phyloP scores from a whole-genome alignment of 768 basidiomycete species.

The Collybia nuda region DNA sequence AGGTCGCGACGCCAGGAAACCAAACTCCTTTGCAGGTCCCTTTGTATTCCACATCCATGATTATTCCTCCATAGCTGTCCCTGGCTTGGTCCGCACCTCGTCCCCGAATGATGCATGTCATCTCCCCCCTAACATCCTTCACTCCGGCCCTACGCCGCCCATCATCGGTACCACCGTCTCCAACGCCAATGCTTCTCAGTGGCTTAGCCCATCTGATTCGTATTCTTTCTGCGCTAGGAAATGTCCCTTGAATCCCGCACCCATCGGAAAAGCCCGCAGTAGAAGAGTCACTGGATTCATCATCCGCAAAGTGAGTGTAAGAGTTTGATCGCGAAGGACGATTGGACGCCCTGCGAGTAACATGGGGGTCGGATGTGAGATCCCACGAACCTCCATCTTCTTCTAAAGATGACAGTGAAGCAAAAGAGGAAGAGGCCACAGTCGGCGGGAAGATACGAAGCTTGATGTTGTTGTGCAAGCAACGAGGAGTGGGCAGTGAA shows the following conservation, averaged over 20 bases:
- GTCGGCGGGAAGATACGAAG: conserved; percentile 72
- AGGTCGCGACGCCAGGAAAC: conserved; percentile 81
- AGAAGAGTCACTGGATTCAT: conserved; percentile 77
- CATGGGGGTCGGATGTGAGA: conserved; percentile 73
- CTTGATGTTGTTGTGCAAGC: conserved; percentile 73
- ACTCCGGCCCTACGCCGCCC: conserved; percentile 70
- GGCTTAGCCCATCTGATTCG: conserved; percentile 80
- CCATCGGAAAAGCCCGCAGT: conserved; percentile 56
- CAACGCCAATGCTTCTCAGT: conserved; percentile 44
- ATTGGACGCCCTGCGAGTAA: conserved; percentile 51
- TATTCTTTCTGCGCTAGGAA: conserved; percentile 74
- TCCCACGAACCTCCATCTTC: conserved; percentile 73
- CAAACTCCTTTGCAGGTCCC: conserved; percentile 75
- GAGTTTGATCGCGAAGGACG: conserved; percentile 57
- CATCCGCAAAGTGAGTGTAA: conserved; percentile 74
- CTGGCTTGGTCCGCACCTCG: conserved; percentile 36
- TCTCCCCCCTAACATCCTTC: conserved; percentile 64
- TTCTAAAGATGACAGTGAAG: conserved; percentile 75
- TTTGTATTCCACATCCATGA: conserved; percentile 70
- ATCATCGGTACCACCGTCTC: conserved; percentile 37
- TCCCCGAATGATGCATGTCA: conserved; percentile 60
- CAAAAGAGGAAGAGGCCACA: conserved; percentile 55
- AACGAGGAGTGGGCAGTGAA: conserved; percentile 75
- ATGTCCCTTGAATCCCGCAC: conserved; percentile 72
- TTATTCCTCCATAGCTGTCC: conserved; percentile 46